These are phyloP conservation scores for Coemansia sp. DNA, from an alignment of 192 early-diverging fungal genomes.

Conservation along the genomic window DNA sequence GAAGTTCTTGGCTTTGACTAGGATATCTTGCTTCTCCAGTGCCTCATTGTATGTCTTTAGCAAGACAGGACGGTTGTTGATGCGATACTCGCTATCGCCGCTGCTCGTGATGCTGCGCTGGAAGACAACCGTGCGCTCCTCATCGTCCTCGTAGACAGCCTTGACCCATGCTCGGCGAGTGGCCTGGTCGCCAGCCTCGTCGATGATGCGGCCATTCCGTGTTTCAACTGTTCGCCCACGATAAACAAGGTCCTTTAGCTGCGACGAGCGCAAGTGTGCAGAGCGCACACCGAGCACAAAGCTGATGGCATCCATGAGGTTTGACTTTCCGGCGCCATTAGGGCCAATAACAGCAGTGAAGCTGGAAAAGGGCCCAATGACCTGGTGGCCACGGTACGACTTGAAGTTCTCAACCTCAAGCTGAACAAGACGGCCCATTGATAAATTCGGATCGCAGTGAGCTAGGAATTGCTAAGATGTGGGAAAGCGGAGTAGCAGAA, in stretches of 20 bases:
- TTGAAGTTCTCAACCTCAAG: conserved; percentile 99
- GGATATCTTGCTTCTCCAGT: conserved; percentile 85
- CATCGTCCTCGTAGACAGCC: conserved; percentile 76
- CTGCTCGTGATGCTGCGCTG: conserved; percentile 63
- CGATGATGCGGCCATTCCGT: conserved; percentile 49
- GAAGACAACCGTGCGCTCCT: conserved; percentile 65
- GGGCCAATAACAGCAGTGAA: conserved; percentile 86
- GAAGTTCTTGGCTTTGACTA: conserved; percentile 96
- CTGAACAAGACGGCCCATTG: conserved; percentile 78
- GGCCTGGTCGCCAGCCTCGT: conserved; percentile 48
- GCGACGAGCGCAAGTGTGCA: conserved; percentile 82
- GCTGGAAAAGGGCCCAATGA: conserved; percentile 90
- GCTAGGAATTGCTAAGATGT: not conserved
- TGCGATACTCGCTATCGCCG: conserved; percentile 85
- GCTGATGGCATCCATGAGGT: conserved; percentile 98
- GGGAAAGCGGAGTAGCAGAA: not conserved
- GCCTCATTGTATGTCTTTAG: conserved; percentile 73
- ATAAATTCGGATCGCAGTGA: not conserved
- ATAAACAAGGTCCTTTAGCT: conserved; percentile 91
- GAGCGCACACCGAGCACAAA: conserved; percentile 97
- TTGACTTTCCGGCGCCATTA: conserved; percentile 98
- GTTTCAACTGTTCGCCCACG: conserved; percentile 58
- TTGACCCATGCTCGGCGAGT: conserved; percentile 68
- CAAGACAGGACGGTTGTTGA: conserved; percentile 72
- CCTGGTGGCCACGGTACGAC: conserved; percentile 92